phyloP scores from a whole-genome alignment of 345 rosid species.

The Aethionema arabicum region DNA sequence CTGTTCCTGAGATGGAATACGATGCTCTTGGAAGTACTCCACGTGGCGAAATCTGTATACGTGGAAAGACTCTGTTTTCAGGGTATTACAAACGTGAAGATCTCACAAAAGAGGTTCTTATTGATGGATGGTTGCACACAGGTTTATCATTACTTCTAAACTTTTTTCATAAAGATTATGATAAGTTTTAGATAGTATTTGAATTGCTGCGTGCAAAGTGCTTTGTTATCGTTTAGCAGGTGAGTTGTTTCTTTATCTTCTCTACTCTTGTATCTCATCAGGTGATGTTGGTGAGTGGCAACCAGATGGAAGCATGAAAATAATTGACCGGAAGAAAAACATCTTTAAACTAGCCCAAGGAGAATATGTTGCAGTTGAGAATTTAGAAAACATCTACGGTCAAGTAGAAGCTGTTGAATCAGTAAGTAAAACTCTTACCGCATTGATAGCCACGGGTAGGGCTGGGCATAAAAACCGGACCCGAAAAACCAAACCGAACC shows the following conservation, averaged over 20 bases:
- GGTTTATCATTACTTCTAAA: conserved; percentile 37
- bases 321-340: conserved; percentile 80
- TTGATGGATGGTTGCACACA: conserved; percentile 92
- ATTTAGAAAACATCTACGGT: conserved; percentile 71
- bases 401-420: conserved; percentile 60
- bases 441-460: no score
- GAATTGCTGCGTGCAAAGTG: no score
- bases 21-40: conserved; percentile 76
- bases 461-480: no score
- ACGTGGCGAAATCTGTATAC: conserved; percentile 76
- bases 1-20: conserved; percentile 83
- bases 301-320: conserved; percentile 84
- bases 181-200: no score
- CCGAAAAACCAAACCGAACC: no score
- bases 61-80: conserved; percentile 62
- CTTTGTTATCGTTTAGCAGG: no score
- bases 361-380: conserved; percentile 90
- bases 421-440: conserved; percentile 34
- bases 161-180: no score
- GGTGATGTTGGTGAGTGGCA: conserved; percentile 97
- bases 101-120: conserved; percentile 72
- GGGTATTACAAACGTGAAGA: conserved; percentile 87
- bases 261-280: conserved; percentile 23
- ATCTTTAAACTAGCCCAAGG: conserved; percentile 94
- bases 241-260: neutral